Conservation (phyloP, 2,329 filamentous ascomycete genomes). For the Botrytis cinerea region DNA sequence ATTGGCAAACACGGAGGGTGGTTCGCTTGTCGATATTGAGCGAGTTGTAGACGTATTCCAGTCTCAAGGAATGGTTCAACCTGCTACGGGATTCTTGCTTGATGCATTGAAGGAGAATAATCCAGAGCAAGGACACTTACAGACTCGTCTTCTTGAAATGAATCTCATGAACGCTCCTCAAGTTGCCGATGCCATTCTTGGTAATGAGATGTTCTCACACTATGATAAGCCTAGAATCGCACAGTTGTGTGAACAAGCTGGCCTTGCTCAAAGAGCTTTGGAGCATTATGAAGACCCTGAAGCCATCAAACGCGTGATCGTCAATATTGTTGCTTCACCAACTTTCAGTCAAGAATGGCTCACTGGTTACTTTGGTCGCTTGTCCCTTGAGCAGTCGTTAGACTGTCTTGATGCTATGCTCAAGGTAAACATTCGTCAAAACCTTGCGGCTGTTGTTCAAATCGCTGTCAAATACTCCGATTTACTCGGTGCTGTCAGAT, state of each 20-base stretch:
- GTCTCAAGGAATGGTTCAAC: constrained; percentile 95
- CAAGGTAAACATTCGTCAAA: constrained; percentile 94
- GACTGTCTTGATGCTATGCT: constrained; percentile 97
- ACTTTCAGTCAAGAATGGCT: constrained; percentile 92
- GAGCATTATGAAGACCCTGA: constrained; percentile 93
- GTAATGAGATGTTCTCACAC: constrained; percentile 98
- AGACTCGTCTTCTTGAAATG: constrained; percentile 96
- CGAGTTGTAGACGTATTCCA: constrained; percentile 98
- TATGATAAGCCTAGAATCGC: constrained; percentile 92
- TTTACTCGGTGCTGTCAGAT: constrained; percentile 78
- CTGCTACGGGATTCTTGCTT: constrained; percentile 95
- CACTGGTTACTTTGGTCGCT: constrained; percentile 86
- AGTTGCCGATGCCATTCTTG: constrained; percentile 94
- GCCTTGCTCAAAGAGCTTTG: constrained; percentile 80
- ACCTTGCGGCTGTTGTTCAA: constrained; percentile 90
- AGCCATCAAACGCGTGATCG: constrained; percentile 84
- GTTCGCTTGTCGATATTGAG: constrained; percentile 86
- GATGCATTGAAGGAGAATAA: constrained; percentile 94
- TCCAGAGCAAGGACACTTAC: constrained; percentile 88
- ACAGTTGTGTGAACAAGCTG: constrained; percentile 88
- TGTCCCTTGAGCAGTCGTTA: constrained; percentile 92
- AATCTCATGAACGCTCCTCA: constrained; percentile 95
- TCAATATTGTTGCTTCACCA: constrained; percentile 78
- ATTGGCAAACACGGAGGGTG: constrained; percentile 84
- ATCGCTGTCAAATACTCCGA: constrained; percentile 98